Percentiles rank a stretch among this genome's conserved stretches.
These are phyloP conservation scores for Raphanus raphanistrum DNA, from an alignment of 345 rosid genomes.

Conservation along the genomic window DNA sequence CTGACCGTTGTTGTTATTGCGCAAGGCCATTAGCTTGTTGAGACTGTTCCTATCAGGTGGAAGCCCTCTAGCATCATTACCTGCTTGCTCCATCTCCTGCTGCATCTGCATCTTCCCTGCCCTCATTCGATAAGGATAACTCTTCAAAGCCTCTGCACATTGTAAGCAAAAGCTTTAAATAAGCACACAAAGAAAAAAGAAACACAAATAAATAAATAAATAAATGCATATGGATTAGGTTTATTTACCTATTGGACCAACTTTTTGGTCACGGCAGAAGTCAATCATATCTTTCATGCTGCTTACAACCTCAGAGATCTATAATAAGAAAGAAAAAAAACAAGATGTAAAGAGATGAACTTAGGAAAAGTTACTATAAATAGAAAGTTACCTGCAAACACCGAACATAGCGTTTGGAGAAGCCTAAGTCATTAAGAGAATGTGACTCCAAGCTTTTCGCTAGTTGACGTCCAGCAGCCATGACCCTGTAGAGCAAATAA, in stretches of 20 bases:
- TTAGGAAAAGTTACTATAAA: neutral
- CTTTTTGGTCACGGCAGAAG: constrained; percentile 57
- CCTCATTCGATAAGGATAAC: constrained; percentile 58
- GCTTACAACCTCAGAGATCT: constrained; percentile 43
- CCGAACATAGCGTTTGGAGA: constrained; percentile 93
- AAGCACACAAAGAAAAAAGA: constrained; percentile 4
- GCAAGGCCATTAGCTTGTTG: constrained; percentile 74
- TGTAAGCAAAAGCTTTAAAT: neutral
- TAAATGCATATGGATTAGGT: neutral
- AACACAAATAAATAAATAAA: neutral
- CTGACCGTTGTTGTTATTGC: constrained; percentile 63
- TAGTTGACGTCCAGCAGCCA: constrained; percentile 88
- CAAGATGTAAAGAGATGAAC: neutral
- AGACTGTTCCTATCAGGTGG: constrained; percentile 78
- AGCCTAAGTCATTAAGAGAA: constrained; percentile 88
- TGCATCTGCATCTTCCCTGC: constrained; percentile 75
- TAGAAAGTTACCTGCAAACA: constrained; percentile 77
- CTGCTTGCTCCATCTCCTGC: constrained; percentile 88
- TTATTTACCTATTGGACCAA: constrained; percentile 39
- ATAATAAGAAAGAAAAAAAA: neutral
- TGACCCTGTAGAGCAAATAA: constrained; percentile 59
- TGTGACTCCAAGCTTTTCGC: constrained; percentile 87
- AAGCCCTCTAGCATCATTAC: constrained; percentile 67
- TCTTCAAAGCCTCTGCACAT: constrained; percentile 85
- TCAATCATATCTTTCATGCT: constrained; percentile 71